phyloP scores from a whole-genome alignment of 2,329 filamentous ascomycete genomes.

The Sphaerulina populicola region DNA sequence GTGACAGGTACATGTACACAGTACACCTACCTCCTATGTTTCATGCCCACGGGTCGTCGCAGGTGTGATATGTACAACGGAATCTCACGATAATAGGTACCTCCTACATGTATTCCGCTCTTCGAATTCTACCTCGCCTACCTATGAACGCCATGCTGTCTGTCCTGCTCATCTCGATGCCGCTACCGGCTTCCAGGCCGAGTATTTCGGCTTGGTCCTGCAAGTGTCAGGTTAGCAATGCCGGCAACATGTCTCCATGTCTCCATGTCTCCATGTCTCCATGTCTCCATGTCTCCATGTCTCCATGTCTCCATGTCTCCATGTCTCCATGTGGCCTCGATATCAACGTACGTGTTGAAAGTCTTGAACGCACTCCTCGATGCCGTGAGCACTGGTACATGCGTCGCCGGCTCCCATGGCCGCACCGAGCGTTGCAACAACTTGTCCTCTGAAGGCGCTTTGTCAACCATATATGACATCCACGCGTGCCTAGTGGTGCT shows the following conservation, averaged over 20 bases:
- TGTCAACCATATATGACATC: constrained; percentile 90
- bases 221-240: constrained; percentile 5
- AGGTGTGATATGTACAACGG: constrained; percentile 7
- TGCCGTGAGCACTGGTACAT: constrained; percentile 66
- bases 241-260: too few relatives aligned
- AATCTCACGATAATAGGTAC: constrained; percentile 3
- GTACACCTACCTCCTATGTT: too few relatives aligned
- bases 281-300: too few relatives aligned
- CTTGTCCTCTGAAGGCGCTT: constrained; percentile 69
- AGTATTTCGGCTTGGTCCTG: constrained; percentile 45
- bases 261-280: too few relatives aligned
- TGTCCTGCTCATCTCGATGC: constrained; percentile 32
- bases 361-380: constrained; percentile 77
- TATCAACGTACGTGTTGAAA: constrained; percentile 82
- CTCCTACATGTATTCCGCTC: too few relatives aligned
- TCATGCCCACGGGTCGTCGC: neutral
- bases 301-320: too few relatives aligned
- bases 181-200: constrained; percentile 42
- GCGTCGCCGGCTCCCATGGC: constrained; percentile 65
- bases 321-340: neutral
- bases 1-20: too few relatives aligned
- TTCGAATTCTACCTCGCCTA: neutral
- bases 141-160: neutral
- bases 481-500: constrained; percentile 65
- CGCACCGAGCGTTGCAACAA: constrained; percentile 59